Conservation (phyloP, 1,284 basidiomycete genomes). For the Pulchroboletus neoregius region DNA sequence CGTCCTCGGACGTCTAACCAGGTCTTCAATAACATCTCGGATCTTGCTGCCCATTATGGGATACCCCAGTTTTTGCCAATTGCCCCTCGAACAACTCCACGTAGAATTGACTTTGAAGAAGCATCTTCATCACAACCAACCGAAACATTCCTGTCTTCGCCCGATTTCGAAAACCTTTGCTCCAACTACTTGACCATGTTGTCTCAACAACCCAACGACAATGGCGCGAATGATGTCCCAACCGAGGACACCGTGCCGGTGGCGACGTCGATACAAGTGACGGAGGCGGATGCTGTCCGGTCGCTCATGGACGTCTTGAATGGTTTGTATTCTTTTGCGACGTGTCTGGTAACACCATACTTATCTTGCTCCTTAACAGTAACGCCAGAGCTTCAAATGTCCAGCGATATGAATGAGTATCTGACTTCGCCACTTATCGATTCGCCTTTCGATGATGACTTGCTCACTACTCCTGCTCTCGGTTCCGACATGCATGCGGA, state of each 20-base stretch:
- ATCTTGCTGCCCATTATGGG: slow-evolving; percentile 70
- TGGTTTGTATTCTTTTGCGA: slow-evolving; percentile 29
- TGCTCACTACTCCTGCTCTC: slow-evolving; percentile 53
- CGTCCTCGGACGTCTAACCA: slow-evolving; percentile 45
- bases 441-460: slow-evolving; percentile 52
- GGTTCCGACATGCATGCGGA: slow-evolving; percentile 40
- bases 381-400: slow-evolving; percentile 38
- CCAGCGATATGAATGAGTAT: slow-evolving; percentile 36
- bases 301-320: slow-evolving; percentile 43
- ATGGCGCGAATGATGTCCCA: slow-evolving; percentile 18
- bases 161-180: slow-evolving; percentile 38
- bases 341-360: neutral
- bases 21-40: slow-evolving; percentile 47
- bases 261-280: slow-evolving; percentile 16
- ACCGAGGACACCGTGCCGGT: slow-evolving; percentile 15
- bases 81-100: slow-evolving; percentile 54
- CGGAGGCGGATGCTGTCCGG: slow-evolving; percentile 35
- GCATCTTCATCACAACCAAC: slow-evolving; percentile 14
- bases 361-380: slow-evolving; percentile 19
- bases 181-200: slow-evolving; percentile 50
- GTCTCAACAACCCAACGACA: slow-evolving; percentile 35
- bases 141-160: slow-evolving; percentile 21
- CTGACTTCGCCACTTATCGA: slow-evolving; percentile 49
- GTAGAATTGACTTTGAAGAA: slow-evolving; percentile 36
- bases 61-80: slow-evolving; percentile 65